Conservation (phyloP, 345 rosid genomes). For the Theobroma cacao region DNA sequence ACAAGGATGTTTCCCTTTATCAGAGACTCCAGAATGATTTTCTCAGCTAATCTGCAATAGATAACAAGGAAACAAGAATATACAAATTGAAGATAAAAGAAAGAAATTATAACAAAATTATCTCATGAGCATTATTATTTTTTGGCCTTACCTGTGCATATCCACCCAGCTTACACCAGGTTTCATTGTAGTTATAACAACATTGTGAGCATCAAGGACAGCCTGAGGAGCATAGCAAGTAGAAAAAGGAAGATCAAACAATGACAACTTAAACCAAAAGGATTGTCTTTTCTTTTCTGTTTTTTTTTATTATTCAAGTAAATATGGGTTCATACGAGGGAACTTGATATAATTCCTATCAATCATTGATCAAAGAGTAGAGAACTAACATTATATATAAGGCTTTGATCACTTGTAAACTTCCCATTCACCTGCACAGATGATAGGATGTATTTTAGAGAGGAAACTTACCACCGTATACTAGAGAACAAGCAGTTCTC, state of each 20-base stretch:
- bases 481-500: background rate
- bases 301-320: background rate
- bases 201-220: conserved; percentile 81
- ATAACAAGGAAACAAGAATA: background rate
- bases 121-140: background rate
- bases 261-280: background rate
- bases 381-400: conserved; percentile 75
- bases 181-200: conserved; percentile 76
- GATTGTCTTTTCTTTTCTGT: background rate
- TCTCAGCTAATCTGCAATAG: conserved; percentile 75
- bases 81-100: background rate
- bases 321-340: background rate
- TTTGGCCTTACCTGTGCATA: conserved; percentile 79
- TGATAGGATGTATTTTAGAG: background rate
- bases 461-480: background rate
- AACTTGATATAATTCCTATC: background rate
- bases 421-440: conserved; percentile 79
- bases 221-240: conserved; percentile 46
- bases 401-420: conserved; percentile 77
- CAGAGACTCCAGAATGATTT: conserved; percentile 65
- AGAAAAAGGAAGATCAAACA: conserved; percentile 9
- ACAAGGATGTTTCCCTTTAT: conserved; percentile 54
- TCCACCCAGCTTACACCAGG: conserved; percentile 89
- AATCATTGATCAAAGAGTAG: background rate
- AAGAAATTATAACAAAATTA: background rate